Evolutionary conservation across 495 filamentous ascomycete genomes (phyloP).

Genomic region (Aeminium ludgeri): DNA sequence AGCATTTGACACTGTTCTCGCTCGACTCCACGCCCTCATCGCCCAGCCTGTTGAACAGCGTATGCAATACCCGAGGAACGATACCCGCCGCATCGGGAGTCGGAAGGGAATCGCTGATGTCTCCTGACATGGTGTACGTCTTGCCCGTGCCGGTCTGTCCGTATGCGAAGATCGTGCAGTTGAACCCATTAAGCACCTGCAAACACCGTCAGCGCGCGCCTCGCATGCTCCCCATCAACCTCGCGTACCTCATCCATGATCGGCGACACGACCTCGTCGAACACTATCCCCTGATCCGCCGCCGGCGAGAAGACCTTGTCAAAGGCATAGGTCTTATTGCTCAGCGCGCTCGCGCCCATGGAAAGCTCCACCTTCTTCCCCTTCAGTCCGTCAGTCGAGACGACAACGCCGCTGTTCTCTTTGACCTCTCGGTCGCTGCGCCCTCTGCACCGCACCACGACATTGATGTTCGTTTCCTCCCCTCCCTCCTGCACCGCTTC

Average conservation of each 20-base stretch:
- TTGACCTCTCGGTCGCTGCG: constrained; percentile 79
- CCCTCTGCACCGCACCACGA: constrained; percentile 86
- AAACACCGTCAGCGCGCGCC: constrained; percentile 2
- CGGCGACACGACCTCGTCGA: constrained; percentile 82
- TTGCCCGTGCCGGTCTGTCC: constrained; percentile 96
- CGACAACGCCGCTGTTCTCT: constrained; percentile 84
- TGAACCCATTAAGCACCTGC: constrained; percentile 89
- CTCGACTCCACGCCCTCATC: constrained; percentile 59
- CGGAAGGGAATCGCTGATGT: constrained; percentile 74
- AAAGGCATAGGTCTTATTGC: constrained; percentile 92
- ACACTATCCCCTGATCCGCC: constrained; percentile 81
- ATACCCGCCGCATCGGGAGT: constrained; percentile 86
- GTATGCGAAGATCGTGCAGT: constrained; percentile 97
- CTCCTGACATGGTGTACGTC: constrained; percentile 98
- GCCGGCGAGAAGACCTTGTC: constrained; percentile 94
- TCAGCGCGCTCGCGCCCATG: constrained; percentile 81
- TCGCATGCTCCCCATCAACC: too few relatives aligned
- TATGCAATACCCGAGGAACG: constrained; percentile 74
- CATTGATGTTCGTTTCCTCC: constrained; percentile 90
- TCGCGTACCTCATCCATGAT: constrained; percentile 78
- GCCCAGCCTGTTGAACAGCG: constrained; percentile 60
- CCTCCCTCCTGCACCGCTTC: constrained; percentile 47
- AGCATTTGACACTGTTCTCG: constrained; percentile 88
- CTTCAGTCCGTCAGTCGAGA: constrained; percentile 71
- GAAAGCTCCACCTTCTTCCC: constrained; percentile 70